Evolutionary conservation across 1,284 basidiomycete genomes (phyloP).

Genomic region (Ganoderma meredithae): DNA sequence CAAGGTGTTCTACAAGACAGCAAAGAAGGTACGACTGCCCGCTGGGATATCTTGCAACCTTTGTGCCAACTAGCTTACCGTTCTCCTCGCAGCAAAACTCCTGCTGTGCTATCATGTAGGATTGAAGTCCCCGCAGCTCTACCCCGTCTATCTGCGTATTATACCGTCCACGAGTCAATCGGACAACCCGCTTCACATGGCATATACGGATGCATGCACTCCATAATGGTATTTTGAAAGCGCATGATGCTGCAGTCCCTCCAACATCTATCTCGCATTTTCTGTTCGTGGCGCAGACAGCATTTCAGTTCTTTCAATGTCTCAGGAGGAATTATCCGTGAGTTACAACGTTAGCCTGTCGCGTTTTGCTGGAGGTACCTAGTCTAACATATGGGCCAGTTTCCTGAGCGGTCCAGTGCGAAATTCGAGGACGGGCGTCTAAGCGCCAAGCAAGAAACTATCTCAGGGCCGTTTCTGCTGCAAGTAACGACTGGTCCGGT

Average conservation of each 20-base stretch:
- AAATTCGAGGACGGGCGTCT: too few relatives aligned
- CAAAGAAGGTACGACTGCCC: constrained; percentile 64
- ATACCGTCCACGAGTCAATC: not conserved
- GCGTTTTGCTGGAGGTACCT: not conserved
- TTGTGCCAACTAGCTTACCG: not conserved
- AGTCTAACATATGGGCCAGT: not conserved
- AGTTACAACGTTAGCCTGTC: not conserved
- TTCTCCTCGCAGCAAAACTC: constrained; percentile 65
- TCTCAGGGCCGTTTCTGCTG: too few relatives aligned
- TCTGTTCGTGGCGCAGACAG: not conserved
- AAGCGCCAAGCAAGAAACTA: too few relatives aligned
- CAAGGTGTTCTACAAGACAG: constrained; percentile 91
- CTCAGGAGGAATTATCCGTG: not conserved
- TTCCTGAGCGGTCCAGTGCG: too few relatives aligned
- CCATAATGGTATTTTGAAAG: not conserved
- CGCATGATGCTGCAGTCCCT: not conserved
- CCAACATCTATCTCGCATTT: not conserved
- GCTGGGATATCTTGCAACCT: not conserved
- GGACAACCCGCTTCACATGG: not conserved
- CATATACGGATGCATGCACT: constrained; percentile 2
- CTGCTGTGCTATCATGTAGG: constrained; percentile 61
- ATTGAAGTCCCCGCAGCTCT: not conserved
- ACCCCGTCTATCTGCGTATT: not conserved
- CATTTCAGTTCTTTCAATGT: not conserved
- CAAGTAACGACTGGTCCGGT: too few relatives aligned